These are phyloP conservation scores for Podospora tetraspora DNA, from an alignment of 495 filamentous ascomycete species.

Conservation along the genomic window DNA sequence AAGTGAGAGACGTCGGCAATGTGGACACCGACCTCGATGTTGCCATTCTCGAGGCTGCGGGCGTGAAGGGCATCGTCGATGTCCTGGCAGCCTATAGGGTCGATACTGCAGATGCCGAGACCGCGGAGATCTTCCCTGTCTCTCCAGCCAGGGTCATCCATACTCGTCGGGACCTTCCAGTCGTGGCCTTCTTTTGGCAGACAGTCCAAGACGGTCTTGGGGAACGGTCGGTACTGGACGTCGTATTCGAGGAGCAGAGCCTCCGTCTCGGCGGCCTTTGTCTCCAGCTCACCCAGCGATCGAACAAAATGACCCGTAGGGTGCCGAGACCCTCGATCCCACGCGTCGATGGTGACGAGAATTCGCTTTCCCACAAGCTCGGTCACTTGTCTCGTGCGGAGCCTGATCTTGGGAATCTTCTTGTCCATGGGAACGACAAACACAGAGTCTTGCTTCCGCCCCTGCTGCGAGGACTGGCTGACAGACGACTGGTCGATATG, in stretches of 20 bases:
- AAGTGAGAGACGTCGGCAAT: constrained; percentile 99
- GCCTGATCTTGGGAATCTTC: constrained; percentile 87
- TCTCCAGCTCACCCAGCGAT: constrained; percentile 87
- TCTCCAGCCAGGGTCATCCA: constrained; percentile 76
- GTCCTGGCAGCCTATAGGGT: constrained; percentile 92
- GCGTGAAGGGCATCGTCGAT: constrained; percentile 97
- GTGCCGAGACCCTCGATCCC: constrained; percentile 88
- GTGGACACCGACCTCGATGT: constrained; percentile 96
- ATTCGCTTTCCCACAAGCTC: constrained; percentile 87
- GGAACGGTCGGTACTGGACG: constrained; percentile 96
- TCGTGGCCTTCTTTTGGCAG: constrained; percentile 86
- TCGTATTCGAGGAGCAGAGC: constrained; percentile 91
- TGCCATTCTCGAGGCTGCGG: constrained; percentile 77
- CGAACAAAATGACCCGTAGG: constrained; percentile 91
- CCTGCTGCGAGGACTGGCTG: constrained; percentile 60
- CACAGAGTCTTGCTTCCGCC: constrained; percentile 80
- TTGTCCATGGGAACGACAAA: constrained; percentile 98
- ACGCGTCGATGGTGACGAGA: constrained; percentile 91
- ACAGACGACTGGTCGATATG: constrained; percentile 86
- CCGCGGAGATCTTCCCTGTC: constrained; percentile 76
- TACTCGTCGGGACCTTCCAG: constrained; percentile 79
- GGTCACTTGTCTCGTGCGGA: constrained; percentile 82
- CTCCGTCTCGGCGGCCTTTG: constrained; percentile 93
- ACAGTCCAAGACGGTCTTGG: constrained; percentile 89
- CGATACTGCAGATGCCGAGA: constrained; percentile 92